Evolutionary conservation across 192 early-diverging fungal genomes (phyloP).

Genomic region (Linnemannia exigua): DNA sequence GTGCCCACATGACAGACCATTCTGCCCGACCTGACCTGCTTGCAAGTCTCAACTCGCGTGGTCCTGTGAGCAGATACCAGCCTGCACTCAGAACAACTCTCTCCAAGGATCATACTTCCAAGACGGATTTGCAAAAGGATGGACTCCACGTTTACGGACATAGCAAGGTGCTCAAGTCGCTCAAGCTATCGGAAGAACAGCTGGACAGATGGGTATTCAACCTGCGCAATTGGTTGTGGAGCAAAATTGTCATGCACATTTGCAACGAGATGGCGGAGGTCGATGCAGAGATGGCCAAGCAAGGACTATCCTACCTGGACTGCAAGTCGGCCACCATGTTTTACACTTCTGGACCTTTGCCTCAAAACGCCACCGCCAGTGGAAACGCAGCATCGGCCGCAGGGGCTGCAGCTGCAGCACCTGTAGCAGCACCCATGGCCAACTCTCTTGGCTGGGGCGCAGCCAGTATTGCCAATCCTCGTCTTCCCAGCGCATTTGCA

Average conservation of each 20-base stretch:
- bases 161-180: slow-evolving; percentile 44
- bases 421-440: slow-evolving; percentile 17
- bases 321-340: slow-evolving; percentile 56
- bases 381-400: not conserved
- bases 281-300: slow-evolving; percentile 37
- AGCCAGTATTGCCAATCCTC: slow-evolving; percentile 41
- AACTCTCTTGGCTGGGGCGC: slow-evolving; percentile 51
- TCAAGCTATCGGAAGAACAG: slow-evolving; percentile 45
- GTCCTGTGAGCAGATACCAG: slow-evolving; percentile 29
- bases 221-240: slow-evolving; percentile 54
- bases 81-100: slow-evolving; percentile 49
- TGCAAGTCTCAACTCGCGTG: slow-evolving; percentile 25
- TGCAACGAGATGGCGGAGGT: slow-evolving; percentile 42
- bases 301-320: slow-evolving; percentile 43
- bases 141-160: slow-evolving; percentile 46
- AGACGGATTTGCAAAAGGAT: slow-evolving; percentile 52
- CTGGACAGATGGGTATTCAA: slow-evolving; percentile 52
- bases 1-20: slow-evolving; percentile 11
- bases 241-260: slow-evolving; percentile 30
- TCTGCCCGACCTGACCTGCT: slow-evolving; percentile 26
- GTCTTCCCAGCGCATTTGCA: slow-evolving; percentile 36
- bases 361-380: slow-evolving; percentile 24
- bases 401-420: slow-evolving; percentile 8
- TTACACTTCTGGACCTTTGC: slow-evolving; percentile 29
- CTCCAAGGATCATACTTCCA: slow-evolving; percentile 54